A percentile compares a stretch with the other conserved stretches of the same genome.
These are phyloP conservation scores for Chytriomyces hyalinus DNA, from an alignment of 192 early-diverging fungal genomes.

Conservation along the genomic window DNA sequence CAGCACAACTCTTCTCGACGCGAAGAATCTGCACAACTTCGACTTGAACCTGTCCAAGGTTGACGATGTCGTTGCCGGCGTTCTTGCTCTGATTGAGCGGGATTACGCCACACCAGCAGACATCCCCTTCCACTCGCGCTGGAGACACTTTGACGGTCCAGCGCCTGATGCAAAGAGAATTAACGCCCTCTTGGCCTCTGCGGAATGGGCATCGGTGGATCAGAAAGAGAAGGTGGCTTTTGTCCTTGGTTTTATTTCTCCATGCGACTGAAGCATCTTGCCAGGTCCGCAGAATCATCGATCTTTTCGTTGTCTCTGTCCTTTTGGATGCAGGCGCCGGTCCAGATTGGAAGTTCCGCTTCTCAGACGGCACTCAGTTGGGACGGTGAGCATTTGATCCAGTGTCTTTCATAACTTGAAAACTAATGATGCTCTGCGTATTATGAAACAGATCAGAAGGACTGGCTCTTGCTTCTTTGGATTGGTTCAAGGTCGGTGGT, in stretches of 20 bases:
- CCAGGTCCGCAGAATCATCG: constrained; percentile 69
- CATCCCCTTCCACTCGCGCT: constrained; percentile 87
- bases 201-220: constrained; percentile 54
- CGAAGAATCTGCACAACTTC: constrained; percentile 72
- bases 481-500: constrained; percentile 74
- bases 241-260: neutral
- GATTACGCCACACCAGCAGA: constrained; percentile 67
- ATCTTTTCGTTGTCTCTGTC: constrained; percentile 88
- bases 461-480: constrained; percentile 79
- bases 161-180: constrained; percentile 39
- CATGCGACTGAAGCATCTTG: neutral
- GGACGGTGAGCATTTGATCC: neutral
- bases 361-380: constrained; percentile 4
- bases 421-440: constrained; percentile 36
- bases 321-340: constrained; percentile 94
- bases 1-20: constrained; percentile 60
- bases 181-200: constrained; percentile 33
- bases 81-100: constrained; percentile 70
- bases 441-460: constrained; percentile 73
- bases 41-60: constrained; percentile 69
- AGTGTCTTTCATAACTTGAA: constrained; percentile 38
- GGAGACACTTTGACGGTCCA: constrained; percentile 76
- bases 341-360: constrained; percentile 75
- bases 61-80: constrained; percentile 66
- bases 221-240: constrained; percentile 19